Evolutionary conservation across 805 yeast genomes (phyloP).

Genomic region (Wickerhamiella nectarea): DNA sequence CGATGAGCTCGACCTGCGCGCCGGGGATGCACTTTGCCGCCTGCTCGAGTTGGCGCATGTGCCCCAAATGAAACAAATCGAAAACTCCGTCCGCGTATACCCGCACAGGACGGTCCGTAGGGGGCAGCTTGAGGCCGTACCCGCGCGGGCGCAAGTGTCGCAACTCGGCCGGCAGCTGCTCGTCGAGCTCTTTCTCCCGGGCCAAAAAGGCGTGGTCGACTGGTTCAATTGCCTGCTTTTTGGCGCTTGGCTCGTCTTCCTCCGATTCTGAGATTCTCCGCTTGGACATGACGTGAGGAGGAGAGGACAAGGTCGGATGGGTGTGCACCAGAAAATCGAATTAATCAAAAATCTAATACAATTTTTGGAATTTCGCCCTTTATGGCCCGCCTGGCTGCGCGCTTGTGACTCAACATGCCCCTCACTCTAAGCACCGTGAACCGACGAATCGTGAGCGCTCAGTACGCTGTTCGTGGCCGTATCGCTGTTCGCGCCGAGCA

Average conservation of each 20-base stretch:
- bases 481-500: slow-evolving; percentile 92
- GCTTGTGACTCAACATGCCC: slow-evolving; percentile 16
- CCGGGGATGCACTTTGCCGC: slow-evolving; percentile 84
- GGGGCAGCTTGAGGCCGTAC: slow-evolving; percentile 66
- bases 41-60: slow-evolving; percentile 95
- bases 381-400: background rate
- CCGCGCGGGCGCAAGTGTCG: slow-evolving; percentile 73
- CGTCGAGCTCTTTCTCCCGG: slow-evolving; percentile 49
- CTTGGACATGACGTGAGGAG: background rate
- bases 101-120: slow-evolving; percentile 71
- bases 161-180: slow-evolving; percentile 49
- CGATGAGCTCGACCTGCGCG: slow-evolving; percentile 50
- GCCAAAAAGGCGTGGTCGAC: slow-evolving; percentile 20
- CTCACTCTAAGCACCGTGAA: slow-evolving; percentile 46
- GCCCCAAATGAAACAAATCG: slow-evolving; percentile 92
- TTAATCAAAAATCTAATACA: too few species aligned
- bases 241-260: slow-evolving; percentile 1
- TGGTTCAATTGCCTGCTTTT: background rate
- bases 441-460: slow-evolving; percentile 63
- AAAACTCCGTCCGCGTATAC: slow-evolving; percentile 98
- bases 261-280: background rate
- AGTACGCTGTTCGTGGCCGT: slow-evolving; percentile 91
- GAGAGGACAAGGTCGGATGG: too few species aligned
- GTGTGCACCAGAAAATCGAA: too few species aligned
- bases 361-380: too few species aligned